These are phyloP conservation scores for Alternaria angustiovoidea DNA, from an alignment of 2,329 filamentous ascomycete genomes.

Conservation along the genomic window DNA sequence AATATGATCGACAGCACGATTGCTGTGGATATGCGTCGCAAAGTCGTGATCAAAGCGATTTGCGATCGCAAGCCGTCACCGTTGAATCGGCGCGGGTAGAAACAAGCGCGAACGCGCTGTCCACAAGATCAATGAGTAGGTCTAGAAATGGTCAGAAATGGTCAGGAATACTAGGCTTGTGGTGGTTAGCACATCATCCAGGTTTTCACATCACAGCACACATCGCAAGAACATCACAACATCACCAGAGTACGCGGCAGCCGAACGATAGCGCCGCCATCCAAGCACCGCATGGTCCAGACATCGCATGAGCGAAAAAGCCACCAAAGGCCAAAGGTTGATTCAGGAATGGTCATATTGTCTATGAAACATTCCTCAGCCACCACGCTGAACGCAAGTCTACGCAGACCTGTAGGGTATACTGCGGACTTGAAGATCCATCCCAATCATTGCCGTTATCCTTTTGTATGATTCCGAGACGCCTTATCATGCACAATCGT, in stretches of 20 bases:
- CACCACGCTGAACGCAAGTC: conserved; percentile 56
- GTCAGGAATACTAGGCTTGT: background rate
- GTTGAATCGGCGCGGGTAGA: background rate
- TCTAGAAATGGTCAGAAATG: background rate
- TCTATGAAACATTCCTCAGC: conserved; percentile 59
- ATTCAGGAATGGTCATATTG: conserved; percentile 61
- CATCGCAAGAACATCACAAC: background rate
- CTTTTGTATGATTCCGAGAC: conserved; percentile 33
- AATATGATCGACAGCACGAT: background rate
- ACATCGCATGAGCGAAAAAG: background rate
- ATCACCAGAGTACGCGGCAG: background rate
- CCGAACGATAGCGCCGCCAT: background rate
- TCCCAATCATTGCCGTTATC: conserved; percentile 34
- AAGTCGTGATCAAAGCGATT: background rate
- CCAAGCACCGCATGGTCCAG: background rate
- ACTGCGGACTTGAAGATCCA: conserved; percentile 41
- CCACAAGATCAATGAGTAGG: too few species aligned
- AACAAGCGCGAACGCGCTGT: background rate
- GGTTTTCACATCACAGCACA: background rate
- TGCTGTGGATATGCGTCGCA: background rate
- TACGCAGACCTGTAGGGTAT: conserved; percentile 29
- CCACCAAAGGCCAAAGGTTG: conserved; percentile 46
- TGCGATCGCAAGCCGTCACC: background rate
- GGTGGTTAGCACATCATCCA: background rate
- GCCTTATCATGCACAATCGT: conserved; percentile 36